phyloP scores from a whole-genome alignment of 2,329 filamentous ascomycete genomes.

The Harringtonia aguacate region DNA sequence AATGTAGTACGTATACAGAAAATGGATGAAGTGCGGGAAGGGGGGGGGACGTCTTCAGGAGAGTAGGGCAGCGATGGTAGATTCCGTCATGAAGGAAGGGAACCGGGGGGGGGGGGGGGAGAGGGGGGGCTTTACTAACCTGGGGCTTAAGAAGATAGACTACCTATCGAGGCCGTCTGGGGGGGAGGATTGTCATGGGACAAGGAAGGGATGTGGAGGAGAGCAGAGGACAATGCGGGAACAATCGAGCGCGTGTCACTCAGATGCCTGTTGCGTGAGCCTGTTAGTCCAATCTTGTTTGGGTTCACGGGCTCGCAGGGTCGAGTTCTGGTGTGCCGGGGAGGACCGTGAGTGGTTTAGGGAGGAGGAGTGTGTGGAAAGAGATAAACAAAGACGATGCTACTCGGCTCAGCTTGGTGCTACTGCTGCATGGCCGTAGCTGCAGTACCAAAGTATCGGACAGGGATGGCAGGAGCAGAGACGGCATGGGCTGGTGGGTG shows the following conservation, averaged over 20 bases:
- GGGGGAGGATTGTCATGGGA: background rate
- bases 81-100: background rate
- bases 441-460: background rate
- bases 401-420: background rate
- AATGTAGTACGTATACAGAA: constrained; percentile 1
- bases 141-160: too few species aligned
- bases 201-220: too few species aligned
- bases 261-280: constrained; percentile 2
- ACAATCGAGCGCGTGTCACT: constrained; percentile 3
- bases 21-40: background rate
- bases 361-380: background rate
- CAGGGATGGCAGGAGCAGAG: background rate
- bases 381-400: constrained; percentile 1
- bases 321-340: constrained; percentile 4
- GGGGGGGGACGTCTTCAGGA: background rate
- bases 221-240: constrained; percentile 1
- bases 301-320: background rate
- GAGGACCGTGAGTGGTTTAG: constrained; percentile 5
- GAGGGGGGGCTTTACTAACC: background rate
- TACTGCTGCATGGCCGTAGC: background rate
- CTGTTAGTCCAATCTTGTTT: constrained; percentile 5
- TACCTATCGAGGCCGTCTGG: background rate
- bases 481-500: background rate
- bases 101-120: background rate
- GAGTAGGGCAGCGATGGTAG: background rate